Conservation (phyloP, 2,329 filamentous ascomycete species). For the Eutypella sp. region DNA sequence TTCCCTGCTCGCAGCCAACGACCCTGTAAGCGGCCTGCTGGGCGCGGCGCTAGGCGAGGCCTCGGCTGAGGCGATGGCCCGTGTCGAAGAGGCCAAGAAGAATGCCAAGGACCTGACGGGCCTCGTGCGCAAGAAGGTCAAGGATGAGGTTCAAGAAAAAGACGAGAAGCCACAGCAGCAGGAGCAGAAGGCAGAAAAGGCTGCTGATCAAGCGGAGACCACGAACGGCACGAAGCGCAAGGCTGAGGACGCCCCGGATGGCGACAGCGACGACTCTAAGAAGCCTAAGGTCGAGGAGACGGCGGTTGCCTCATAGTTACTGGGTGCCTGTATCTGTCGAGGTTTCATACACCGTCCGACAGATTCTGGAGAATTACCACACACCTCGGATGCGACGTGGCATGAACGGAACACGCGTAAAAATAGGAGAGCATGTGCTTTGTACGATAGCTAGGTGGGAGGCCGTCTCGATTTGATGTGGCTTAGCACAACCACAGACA, state of each 20-base stretch:
- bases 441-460: background rate
- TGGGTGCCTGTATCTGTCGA: background rate
- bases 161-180: slow-evolving; percentile 19
- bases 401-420: background rate
- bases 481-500: too few relatives aligned
- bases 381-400: too few relatives aligned
- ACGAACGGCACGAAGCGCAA: slow-evolving; percentile 39
- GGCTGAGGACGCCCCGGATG: slow-evolving; percentile 30
- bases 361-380: too few relatives aligned
- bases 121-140: slow-evolving; percentile 65
- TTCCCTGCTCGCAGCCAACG: slow-evolving; percentile 47
- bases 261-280: slow-evolving; percentile 28
- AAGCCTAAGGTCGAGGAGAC: slow-evolving; percentile 31
- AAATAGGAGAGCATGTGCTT: background rate
- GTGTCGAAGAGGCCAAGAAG: slow-evolving; percentile 68
- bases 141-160: slow-evolving; percentile 28
- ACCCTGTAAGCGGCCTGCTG: slow-evolving; percentile 54
- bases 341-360: too few relatives aligned
- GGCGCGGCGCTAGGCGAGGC: slow-evolving; percentile 60
- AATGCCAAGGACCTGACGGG: slow-evolving; percentile 67
- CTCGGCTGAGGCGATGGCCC: slow-evolving; percentile 54
- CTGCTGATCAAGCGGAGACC: slow-evolving; percentile 19
- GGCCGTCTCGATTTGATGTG: too few relatives aligned
- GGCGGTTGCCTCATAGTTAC: slow-evolving; percentile 5
- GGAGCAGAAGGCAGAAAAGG: slow-evolving; percentile 13